Evolutionary conservation across 192 early-diverging fungal genomes (phyloP).

Genomic region (Podila epigama): DNA sequence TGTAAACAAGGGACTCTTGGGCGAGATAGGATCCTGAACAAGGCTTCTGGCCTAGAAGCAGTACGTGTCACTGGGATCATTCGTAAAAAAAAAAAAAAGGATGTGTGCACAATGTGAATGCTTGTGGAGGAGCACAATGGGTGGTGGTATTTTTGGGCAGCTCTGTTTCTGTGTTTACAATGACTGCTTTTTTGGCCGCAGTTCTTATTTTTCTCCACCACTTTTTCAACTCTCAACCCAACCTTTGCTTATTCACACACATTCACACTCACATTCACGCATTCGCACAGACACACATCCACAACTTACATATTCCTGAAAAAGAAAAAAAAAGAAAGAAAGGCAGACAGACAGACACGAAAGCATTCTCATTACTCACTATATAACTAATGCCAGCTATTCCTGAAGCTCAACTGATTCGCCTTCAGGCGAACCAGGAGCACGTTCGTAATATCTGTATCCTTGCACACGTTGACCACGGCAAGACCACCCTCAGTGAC

Average conservation of each 20-base stretch:
- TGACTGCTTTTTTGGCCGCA: slow-evolving; percentile 9
- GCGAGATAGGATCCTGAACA: background rate
- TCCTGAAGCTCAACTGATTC: slow-evolving; percentile 66
- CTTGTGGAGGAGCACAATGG: too few species aligned
- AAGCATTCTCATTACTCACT: background rate
- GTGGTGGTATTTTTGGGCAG: too few species aligned
- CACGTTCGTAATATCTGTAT: slow-evolving; percentile 97
- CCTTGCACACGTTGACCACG: slow-evolving; percentile 98
- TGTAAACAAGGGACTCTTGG: too few species aligned
- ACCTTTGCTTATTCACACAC: background rate
- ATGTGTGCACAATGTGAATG: background rate
- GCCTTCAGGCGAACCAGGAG: slow-evolving; percentile 71
- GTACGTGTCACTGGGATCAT: background rate
- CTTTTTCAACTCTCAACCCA: background rate
- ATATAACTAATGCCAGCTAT: slow-evolving; percentile 67
- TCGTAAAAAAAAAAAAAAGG: background rate
- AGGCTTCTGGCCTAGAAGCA: background rate
- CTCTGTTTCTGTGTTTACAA: background rate
- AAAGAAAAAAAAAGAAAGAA: too few species aligned
- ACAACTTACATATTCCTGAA: background rate
- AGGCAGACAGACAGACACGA: too few species aligned
- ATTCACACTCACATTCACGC: background rate
- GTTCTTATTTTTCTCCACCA: background rate
- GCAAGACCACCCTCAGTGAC: slow-evolving; percentile 98
- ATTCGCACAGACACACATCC: background rate